Base-by-base conservation (phyloP, 73 alveolate species). In the Paramecium bursaria region DNA sequence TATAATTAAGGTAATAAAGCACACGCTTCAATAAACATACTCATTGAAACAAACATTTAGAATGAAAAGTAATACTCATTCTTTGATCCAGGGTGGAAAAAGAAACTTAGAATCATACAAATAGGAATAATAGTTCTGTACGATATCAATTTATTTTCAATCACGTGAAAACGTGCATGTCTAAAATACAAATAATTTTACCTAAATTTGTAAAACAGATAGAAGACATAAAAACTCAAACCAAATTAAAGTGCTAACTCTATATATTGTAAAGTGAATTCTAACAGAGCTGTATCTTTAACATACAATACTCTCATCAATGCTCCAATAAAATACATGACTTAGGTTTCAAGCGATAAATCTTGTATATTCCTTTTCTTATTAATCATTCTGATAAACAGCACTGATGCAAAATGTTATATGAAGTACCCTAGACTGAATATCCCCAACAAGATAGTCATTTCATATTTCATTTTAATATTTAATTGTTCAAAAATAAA, bases 11-110 rank as follows among this genome's bases (percentile, higher is more conserved):
- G 88, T 9, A 79, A 42, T 9, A 79, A 54, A 46, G 74, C 89
- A 53, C 75, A 53, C 10, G 89, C 89, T 46, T 54, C 85, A 33
- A 79, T 79, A 44, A 79, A 79, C 85, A 79, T 54, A 29, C 85
- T 53, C 61, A 79, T 27, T n/a, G 89, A 79, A 0, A 79, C 85
- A 22, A 79, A 53, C 57, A 79, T 79, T 46, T 79, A 17, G 1
- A 79, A 53, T 19, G 82, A 39, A 39, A 67, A 67, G 44, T 67
- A 22, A 77, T 54, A 33, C 23, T 79, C 89, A 22, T 79, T 44
- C 50, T 79, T 42, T 3, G 23, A 30, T n/a, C 82, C 89, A 17
- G 85, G 85, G 23, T 79, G 89, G 74, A 54, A 54, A 26, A 79
- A 54, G 51, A 50, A 79, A 49, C 74, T 49, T 10, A 79, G 54